Conservation (phyloP, 2,329 filamentous ascomycete genomes). For the Chaetomium globosum region DNA sequence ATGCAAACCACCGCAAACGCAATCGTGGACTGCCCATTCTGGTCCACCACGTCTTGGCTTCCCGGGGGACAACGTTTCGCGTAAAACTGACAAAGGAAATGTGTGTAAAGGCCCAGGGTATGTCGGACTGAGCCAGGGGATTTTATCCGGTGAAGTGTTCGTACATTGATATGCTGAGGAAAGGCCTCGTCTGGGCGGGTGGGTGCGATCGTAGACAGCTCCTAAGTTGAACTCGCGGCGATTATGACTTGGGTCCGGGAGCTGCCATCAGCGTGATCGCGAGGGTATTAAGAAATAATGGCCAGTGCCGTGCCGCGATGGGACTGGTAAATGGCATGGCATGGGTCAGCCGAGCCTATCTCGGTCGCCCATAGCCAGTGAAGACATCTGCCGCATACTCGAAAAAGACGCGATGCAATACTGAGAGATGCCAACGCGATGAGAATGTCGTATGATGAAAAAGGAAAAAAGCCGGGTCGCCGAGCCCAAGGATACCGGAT, state of each 20-base stretch:
- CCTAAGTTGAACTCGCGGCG: constrained; percentile 11
- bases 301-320: constrained; percentile 21
- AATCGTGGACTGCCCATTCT: constrained; percentile 19
- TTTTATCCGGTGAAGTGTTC: constrained; percentile 22
- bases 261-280: constrained; percentile 25
- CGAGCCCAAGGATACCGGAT: constrained; percentile 34
- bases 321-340: constrained; percentile 21
- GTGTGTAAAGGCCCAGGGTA: constrained; percentile 27
- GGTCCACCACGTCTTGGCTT: constrained; percentile 23
- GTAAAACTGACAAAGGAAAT: constrained; percentile 28
- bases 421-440: constrained; percentile 26
- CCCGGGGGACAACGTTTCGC: constrained; percentile 16
- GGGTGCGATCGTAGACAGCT: constrained; percentile 27
- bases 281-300: constrained; percentile 25
- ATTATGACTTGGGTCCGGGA: constrained; percentile 13
- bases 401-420: constrained; percentile 21
- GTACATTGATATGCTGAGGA: constrained; percentile 26
- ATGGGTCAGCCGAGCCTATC: constrained; percentile 7
- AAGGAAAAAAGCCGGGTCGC: constrained; percentile 19
- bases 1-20: constrained; percentile 30
- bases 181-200: constrained; percentile 27
- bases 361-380: constrained; percentile 2
- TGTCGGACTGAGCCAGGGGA: constrained; percentile 31
- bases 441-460: constrained; percentile 27
- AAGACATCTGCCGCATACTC: constrained; percentile 23